Percentiles rank a stretch among this genome's conserved stretches.
Conservation (phyloP, 2,329 filamentous ascomycete genomes). For the Pestalotiopsis sp. region DNA sequence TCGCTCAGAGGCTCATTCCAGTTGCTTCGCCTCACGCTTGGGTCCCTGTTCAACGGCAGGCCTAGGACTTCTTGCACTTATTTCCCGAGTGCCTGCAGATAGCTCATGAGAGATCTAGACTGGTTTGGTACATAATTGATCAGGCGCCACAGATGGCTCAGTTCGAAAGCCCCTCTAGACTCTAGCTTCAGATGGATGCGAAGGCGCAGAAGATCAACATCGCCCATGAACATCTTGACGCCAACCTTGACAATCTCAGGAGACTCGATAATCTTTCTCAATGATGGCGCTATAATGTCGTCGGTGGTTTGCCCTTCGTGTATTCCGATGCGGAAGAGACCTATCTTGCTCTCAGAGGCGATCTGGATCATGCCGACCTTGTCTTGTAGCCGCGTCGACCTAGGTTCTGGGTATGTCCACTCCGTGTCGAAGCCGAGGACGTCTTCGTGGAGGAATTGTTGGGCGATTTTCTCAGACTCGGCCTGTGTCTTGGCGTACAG, state of each 20-base stretch:
- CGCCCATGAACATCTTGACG: constrained; percentile 19
- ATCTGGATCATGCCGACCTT: constrained; percentile 29
- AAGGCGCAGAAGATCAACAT: constrained; percentile 24
- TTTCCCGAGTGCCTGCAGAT: constrained; percentile 17
- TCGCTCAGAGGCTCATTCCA: constrained; percentile 23
- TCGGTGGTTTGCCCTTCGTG: constrained; percentile 23
- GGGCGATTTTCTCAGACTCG: constrained; percentile 23
- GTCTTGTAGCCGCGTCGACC: constrained; percentile 17
- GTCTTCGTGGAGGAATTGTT: constrained; percentile 21
- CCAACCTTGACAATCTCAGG: constrained; percentile 25
- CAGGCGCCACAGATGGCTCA: constrained; percentile 26
- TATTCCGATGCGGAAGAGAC: constrained; percentile 27
- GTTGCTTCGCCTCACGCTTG: constrained; percentile 20
- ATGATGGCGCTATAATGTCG: constrained; percentile 27
- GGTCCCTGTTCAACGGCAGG: constrained; percentile 25
- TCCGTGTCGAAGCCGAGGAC: constrained; percentile 32
- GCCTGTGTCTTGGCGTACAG: constrained; percentile 21
- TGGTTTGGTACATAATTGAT: constrained; percentile 15
- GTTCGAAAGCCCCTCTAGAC: constrained; percentile 26
- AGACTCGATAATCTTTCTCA: constrained; percentile 27
- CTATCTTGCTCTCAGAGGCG: constrained; percentile 25
- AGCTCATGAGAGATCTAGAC: constrained; percentile 18
- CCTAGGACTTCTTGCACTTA: constrained; percentile 26
- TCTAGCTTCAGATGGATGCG: constrained; percentile 19
- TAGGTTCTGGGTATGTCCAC: constrained; percentile 21